Percentiles rank a stretch among this genome's conserved stretches.
Conservation (phyloP, 306 rosid genomes). For the Rosa persica region DNA sequence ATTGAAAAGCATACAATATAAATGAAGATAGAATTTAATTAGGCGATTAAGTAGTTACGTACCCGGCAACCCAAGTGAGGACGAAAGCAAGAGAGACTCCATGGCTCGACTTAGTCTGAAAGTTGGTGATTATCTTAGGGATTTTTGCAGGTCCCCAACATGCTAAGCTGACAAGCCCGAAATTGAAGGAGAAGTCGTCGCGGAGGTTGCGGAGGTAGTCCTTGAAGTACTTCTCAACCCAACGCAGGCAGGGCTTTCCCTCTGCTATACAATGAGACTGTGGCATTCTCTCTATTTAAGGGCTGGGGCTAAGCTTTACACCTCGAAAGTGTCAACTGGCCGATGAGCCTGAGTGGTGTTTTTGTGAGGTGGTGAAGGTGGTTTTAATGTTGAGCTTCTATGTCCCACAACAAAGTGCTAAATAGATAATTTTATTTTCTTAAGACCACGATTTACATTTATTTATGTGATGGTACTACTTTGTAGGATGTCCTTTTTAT, state of each 20-base stretch:
- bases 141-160: constrained; percentile 91
- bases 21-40: too few relatives aligned
- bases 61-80: constrained; percentile 97
- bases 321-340: not conserved
- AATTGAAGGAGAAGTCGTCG: constrained; percentile 68
- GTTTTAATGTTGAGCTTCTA: too few relatives aligned
- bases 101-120: constrained; percentile 72
- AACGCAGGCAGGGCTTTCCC: constrained; percentile 55
- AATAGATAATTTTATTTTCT: too few relatives aligned
- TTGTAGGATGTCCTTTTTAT: too few relatives aligned
- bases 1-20: too few relatives aligned
- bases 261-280: constrained; percentile 61
- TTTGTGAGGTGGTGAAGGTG: not conserved
- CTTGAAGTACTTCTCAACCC: constrained; percentile 68
- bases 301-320: not conserved
- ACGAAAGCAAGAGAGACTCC: constrained; percentile 89
- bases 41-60: not conserved
- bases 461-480: too few relatives aligned
- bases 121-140: constrained; percentile 89
- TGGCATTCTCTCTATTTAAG: constrained; percentile 36
- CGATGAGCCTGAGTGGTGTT: not conserved
- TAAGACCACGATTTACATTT: too few relatives aligned
- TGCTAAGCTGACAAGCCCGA: constrained; percentile 59
- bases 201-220: constrained; percentile 76
- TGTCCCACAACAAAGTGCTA: too few relatives aligned